These are phyloP conservation scores for Alternaria sp. DNA, from an alignment of 2,329 filamentous ascomycete genomes.

Conservation along the genomic window DNA sequence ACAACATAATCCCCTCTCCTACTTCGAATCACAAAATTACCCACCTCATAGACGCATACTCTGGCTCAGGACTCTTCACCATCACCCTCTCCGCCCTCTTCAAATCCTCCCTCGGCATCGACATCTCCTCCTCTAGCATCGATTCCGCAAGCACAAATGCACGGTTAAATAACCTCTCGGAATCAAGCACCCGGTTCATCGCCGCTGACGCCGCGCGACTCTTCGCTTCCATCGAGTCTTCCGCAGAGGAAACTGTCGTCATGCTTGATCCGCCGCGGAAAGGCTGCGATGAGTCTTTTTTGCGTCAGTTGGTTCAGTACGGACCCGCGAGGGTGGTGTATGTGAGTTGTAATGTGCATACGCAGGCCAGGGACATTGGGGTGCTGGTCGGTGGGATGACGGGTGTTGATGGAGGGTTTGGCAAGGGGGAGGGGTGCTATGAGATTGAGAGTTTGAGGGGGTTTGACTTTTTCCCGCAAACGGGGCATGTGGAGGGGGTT, in stretches of 20 bases:
- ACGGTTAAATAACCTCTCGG: slow-evolving; percentile 72
- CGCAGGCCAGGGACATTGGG: slow-evolving; percentile 91
- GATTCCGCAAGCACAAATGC: slow-evolving; percentile 81
- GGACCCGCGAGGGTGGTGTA: slow-evolving; percentile 85
- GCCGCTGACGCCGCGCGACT: slow-evolving; percentile 85
- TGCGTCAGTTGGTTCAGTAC: slow-evolving; percentile 80
- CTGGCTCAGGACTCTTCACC: slow-evolving; percentile 94
- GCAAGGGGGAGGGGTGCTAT: slow-evolving; percentile 63
- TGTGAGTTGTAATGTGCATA: slow-evolving; percentile 98
- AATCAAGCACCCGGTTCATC: slow-evolving; percentile 79
- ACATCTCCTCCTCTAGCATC: slow-evolving; percentile 84
- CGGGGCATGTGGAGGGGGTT: slow-evolving; percentile 71
- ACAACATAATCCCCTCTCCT: slow-evolving; percentile 70
- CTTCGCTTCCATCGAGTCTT: slow-evolving; percentile 78
- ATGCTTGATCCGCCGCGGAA: slow-evolving; percentile 97
- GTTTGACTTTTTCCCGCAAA: slow-evolving; percentile 98
- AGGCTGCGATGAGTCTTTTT: slow-evolving; percentile 86
- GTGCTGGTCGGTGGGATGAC: slow-evolving; percentile 77
- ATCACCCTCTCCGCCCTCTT: slow-evolving; percentile 89
- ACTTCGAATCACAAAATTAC: slow-evolving; percentile 61
- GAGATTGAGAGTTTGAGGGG: slow-evolving; percentile 89
- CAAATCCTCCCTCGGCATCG: slow-evolving; percentile 82
- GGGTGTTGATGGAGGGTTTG: slow-evolving; percentile 49
- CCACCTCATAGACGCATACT: slow-evolving; percentile 97
- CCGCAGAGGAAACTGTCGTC: slow-evolving; percentile 84